Percentiles rank a stretch among this genome's conserved stretches.
These are phyloP conservation scores for Thinopyrum obtusiflorum DNA, from an alignment of 202 grass and related monocot genomes.

Conservation along the genomic window DNA sequence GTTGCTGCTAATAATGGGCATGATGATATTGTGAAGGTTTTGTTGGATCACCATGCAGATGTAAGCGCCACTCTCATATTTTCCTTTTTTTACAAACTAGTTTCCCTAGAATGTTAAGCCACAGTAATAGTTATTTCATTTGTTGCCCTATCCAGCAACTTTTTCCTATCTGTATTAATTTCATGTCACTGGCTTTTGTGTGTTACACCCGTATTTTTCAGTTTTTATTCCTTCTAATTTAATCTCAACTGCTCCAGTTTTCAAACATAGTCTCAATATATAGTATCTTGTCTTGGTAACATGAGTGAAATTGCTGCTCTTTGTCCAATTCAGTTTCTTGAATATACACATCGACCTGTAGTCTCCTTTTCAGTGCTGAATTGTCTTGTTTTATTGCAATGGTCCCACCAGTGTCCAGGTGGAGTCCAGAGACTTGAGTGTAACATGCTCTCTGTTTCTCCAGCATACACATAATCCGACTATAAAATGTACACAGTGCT, in stretches of 20 bases:
- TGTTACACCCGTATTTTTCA: background rate
- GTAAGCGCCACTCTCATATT: background rate
- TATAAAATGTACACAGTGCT: background rate
- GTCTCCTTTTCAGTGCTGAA: background rate
- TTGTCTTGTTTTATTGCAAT: background rate
- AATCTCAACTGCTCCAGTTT: background rate
- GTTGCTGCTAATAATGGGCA: background rate
- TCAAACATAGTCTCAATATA: background rate
- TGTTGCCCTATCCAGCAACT: background rate
- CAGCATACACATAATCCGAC: background rate
- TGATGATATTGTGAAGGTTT: conserved; percentile 35
- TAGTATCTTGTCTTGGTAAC: background rate
- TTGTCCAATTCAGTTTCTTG: background rate
- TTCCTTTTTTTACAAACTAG: background rate
- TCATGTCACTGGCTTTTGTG: background rate
- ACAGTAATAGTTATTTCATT: background rate
- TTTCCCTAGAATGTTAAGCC: background rate
- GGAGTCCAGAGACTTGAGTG: conserved; percentile 6
- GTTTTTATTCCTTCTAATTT: background rate
- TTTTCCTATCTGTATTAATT: background rate
- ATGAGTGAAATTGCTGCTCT: background rate
- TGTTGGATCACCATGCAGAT: conserved; percentile 29
- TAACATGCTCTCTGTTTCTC: background rate
- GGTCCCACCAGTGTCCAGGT: background rate
- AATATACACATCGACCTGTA: background rate